phyloP scores from a whole-genome alignment of 2,329 filamentous ascomycete species.

The Apiospora aurea region DNA sequence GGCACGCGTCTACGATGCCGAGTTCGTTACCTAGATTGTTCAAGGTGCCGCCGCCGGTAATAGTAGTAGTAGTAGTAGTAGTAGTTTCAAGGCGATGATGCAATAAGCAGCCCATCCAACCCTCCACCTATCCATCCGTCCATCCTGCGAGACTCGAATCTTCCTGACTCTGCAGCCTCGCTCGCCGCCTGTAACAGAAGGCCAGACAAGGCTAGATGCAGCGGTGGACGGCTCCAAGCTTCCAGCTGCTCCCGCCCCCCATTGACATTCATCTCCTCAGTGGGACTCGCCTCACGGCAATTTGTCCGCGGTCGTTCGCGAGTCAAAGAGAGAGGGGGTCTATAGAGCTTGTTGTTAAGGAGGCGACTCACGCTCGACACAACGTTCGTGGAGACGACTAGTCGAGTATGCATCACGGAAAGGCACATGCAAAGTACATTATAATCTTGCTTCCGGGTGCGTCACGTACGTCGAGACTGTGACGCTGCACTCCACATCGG shows the following conservation, averaged over 20 bases:
- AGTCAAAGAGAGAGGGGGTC: slow-evolving; percentile 8
- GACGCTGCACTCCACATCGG: slow-evolving; percentile 28
- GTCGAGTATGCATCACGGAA: slow-evolving; percentile 11
- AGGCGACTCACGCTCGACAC: slow-evolving; percentile 13
- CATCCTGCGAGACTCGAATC: neutral
- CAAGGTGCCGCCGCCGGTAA: neutral
- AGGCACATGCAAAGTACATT: slow-evolving; percentile 19
- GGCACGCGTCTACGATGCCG: slow-evolving; percentile 6
- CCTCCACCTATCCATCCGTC: no score
- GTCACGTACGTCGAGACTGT: slow-evolving; percentile 5
- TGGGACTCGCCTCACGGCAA: slow-evolving; percentile 12
- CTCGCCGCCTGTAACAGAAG: neutral
- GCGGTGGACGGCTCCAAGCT: slow-evolving; percentile 4
- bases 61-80: no score
- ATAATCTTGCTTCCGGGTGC: slow-evolving; percentile 2
- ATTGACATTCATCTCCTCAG: slow-evolving; percentile 23
- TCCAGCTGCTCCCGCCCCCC: neutral
- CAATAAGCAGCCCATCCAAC: neutral
- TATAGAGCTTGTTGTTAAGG: slow-evolving; percentile 20
- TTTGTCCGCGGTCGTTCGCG: neutral
- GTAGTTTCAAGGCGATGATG: neutral
- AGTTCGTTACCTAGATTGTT: neutral
- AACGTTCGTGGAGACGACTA: slow-evolving; percentile 8
- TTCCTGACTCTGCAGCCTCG: slow-evolving; percentile 3
- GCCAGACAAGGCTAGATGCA: neutral